Evolutionary conservation across 768 basidiomycete genomes (phyloP).

Genomic region (Rubroboletus satanas): DNA sequence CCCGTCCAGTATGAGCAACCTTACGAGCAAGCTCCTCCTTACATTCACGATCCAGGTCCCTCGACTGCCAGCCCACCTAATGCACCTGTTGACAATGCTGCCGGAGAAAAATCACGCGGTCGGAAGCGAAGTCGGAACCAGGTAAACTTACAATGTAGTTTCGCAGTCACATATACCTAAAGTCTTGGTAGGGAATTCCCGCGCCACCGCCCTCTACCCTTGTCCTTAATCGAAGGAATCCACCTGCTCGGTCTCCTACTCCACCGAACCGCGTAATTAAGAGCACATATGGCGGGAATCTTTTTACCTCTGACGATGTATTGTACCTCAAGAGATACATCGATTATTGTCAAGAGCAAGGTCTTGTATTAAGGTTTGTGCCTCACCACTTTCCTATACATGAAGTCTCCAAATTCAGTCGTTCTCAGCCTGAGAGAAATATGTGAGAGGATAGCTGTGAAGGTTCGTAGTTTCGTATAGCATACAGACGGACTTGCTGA

Average conservation of each 20-base stretch:
- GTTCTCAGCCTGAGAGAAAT: slow-evolving; percentile 61
- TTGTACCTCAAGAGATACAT: slow-evolving; percentile 84
- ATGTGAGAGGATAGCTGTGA: slow-evolving; percentile 81
- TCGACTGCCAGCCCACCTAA: slow-evolving; percentile 42
- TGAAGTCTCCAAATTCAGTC: slow-evolving; percentile 26
- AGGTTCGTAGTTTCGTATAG: slow-evolving; percentile 40
- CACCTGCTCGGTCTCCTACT: slow-evolving; percentile 75
- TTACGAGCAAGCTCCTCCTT: slow-evolving; percentile 56
- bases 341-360: slow-evolving; percentile 86
- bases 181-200: slow-evolving; percentile 45
- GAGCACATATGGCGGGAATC: slow-evolving; percentile 85
- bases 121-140: slow-evolving; percentile 65
- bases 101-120: slow-evolving; percentile 52
- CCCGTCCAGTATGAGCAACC: slow-evolving; percentile 49
- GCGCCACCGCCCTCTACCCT: slow-evolving; percentile 64
- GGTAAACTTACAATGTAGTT: slow-evolving; percentile 32
- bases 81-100: slow-evolving; percentile 17
- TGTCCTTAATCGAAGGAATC: slow-evolving; percentile 61
- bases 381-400: not conserved
- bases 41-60: slow-evolving; percentile 51
- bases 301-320: slow-evolving; percentile 83
- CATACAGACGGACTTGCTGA: slow-evolving; percentile 2
- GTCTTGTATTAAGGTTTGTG: slow-evolving; percentile 69
- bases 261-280: slow-evolving; percentile 81
- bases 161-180: not conserved